Evolutionary conservation across 2,329 filamentous ascomycete genomes (phyloP), one percentile per base, ranked within the genome.

Genomic region (Boeremia lycopersici): DNA sequence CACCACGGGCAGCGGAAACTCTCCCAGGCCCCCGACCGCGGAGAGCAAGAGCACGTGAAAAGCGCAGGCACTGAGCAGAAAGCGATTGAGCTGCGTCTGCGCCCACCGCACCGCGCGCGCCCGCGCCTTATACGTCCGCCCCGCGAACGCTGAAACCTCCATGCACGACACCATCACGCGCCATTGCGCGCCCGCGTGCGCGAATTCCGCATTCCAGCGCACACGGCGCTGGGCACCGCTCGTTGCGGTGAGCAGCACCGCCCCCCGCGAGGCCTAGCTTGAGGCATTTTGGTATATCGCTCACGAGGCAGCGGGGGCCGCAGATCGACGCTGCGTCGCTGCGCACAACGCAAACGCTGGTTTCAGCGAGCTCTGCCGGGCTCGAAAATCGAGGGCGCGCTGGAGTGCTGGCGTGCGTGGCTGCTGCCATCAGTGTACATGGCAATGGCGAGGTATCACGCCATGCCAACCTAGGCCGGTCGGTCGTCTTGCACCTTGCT

Each of bases 141-240:
- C 41, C 19, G 17, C 39, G 13, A 13, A 4, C 39, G 44, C 35
- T 30, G 19, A 23, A 23, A 39, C 31, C 33, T 7, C n/a, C 6
- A 35, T 23, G 19, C 19, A 28, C 48, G 19, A 40, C 46, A 48
- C 46, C 48, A 57, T 57, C 46, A 55, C 57, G 53, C 54, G 51
- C 50, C 53, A 53, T 56, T 28, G 12, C 33, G 41, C 45, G 50
- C 51, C 54, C 50, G 43, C 45, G 12, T 58, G 55, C 23, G 51
- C 52, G 46, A 56, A 55, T 57, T 40, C 48, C 38, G 17, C 26
- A 17, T 15, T 17, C 33, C 33, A 23, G 19, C 19, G 19, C 19
- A 23, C 19, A 23, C 19, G 3, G 3, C 2, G 19, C 19, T 23
- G 2, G 2, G 19, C 19, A 23, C 19, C 29, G 29, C 25, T 23